Evolutionary conservation across 805 yeast species (phyloP), one percentile per base, ranked within the genome.

Genomic region (Candida saitoana): DNA sequence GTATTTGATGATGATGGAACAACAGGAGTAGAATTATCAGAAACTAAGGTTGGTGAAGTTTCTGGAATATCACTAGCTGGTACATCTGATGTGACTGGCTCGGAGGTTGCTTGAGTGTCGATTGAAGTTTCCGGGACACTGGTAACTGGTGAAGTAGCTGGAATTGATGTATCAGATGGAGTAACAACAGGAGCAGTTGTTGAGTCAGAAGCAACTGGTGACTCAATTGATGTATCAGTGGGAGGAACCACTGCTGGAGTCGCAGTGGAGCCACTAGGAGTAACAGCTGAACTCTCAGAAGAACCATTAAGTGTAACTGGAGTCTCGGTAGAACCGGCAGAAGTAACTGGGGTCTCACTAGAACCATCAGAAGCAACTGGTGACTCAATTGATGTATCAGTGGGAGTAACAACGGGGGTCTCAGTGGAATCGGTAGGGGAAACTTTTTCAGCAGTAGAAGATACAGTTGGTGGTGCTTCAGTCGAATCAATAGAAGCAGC

Each of bases 231-330:
- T 40, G 7, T 18, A 34, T 29, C 15, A 39, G 15, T 38, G 43
- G 15, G 39, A 33, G 46, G 24, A 24, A 22, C 20, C 12, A 34
- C 14, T 15, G 9, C 27, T 22, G 43, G 31, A 24, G 36, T 25
- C 14, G 33, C 17, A 27, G 46, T 19, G 4, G 49, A 15, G 2
- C 38, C 42, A 36, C 17, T 15, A 22, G 40, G 30, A 17, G 43
- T 22, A 6, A 7, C 22, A 15, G 40, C 38, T 19, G 43, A 34
- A 4, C 18, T 5, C 4, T 18, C 20, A 7, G 19, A 7, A 20
- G 44, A 18, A n/a, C n/a, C n/a, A n/a, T n/a, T n/a, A n/a, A n/a
- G n/a, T 19, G 34, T 24, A 3, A n/a, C 34, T 27, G 43, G 15
- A 5, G 25, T 27, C 18, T 6, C 6, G 27, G 6, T 22, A 43